These are phyloP conservation scores for Colletotrichum sojae DNA, from an alignment of 2,329 filamentous ascomycete species.

Conservation along the genomic window DNA sequence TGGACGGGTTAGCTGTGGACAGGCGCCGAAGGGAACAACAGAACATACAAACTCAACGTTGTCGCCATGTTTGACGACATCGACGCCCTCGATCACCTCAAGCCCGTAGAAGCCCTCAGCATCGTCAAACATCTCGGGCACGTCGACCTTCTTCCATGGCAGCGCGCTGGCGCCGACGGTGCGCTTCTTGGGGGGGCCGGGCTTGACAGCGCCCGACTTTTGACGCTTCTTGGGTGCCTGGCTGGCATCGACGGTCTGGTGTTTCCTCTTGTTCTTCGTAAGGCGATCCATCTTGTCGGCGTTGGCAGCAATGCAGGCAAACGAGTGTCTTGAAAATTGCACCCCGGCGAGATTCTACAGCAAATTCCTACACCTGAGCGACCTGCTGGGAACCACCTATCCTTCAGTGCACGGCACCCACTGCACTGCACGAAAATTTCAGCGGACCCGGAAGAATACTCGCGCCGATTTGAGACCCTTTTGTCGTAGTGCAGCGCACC, in stretches of 20 bases:
- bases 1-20: constrained; percentile 1
- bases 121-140: constrained; percentile 86
- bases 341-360: constrained; percentile 32
- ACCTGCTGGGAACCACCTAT: background rate
- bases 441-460: constrained; percentile 35
- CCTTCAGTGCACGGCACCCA: background rate
- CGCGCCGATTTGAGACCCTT: background rate
- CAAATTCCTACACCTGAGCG: constrained; percentile 3
- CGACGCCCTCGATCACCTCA: constrained; percentile 92
- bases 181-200: constrained; percentile 48
- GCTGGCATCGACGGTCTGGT: constrained; percentile 20
- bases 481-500: constrained; percentile 23
- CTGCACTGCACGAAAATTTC: constrained; percentile 30
- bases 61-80: constrained; percentile 79
- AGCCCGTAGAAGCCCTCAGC: constrained; percentile 94
- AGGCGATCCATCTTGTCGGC: constrained; percentile 32
- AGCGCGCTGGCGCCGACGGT: constrained; percentile 64
- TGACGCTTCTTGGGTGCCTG: constrained; percentile 39
- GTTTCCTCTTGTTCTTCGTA: constrained; percentile 40
- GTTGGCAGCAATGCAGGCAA: background rate
- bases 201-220: constrained; percentile 29
- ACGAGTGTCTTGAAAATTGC: background rate
- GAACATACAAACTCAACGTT: constrained; percentile 69
- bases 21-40: fast-evolving
- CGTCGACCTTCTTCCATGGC: constrained; percentile 70